phyloP scores from a whole-genome alignment of 2,329 filamentous ascomycete genomes.

The Sporothrix protearum region DNA sequence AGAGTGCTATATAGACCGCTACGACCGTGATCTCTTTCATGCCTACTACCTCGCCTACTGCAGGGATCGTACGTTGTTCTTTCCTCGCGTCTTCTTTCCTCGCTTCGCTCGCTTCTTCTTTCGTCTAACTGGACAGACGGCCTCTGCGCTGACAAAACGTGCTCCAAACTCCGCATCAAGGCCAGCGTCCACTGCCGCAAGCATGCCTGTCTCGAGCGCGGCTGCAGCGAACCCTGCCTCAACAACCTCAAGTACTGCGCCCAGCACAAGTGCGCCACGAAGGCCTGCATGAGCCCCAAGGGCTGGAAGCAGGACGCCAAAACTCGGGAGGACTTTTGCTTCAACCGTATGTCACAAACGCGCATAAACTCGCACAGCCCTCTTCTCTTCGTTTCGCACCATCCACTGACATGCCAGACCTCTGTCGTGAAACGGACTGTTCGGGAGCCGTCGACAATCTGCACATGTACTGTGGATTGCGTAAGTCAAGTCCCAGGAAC shows the following conservation, averaged over 20 bases:
- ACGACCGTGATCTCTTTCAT: conserved; percentile 19
- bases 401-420: conserved; percentile 15
- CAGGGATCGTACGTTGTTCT: conserved; percentile 11
- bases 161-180: conserved; percentile 16
- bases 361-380: too few relatives aligned
- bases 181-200: conserved; percentile 21
- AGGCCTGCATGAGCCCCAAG: conserved; percentile 19
- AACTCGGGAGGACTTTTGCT: conserved; percentile 23
- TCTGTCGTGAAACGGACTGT: conserved; percentile 18
- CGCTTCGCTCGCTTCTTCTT: background rate
- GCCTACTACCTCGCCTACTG: conserved; percentile 25
- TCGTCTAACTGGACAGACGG: conserved; percentile 16
- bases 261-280: conserved; percentile 14
- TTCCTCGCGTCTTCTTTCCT: background rate
- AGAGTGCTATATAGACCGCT: conserved; percentile 23
- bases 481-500: too few relatives aligned
- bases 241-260: conserved; percentile 20
- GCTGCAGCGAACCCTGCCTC: conserved; percentile 11
- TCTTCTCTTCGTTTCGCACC: background rate
- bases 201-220: conserved; percentile 26
- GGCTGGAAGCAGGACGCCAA: conserved; percentile 18
- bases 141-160: background rate
- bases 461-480: conserved; percentile 22
- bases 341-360: conserved; percentile 21
- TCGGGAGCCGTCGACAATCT: background rate